phyloP scores from a whole-genome alignment of 441 rosid species.

The Euphorbia schlechtendalii region DNA sequence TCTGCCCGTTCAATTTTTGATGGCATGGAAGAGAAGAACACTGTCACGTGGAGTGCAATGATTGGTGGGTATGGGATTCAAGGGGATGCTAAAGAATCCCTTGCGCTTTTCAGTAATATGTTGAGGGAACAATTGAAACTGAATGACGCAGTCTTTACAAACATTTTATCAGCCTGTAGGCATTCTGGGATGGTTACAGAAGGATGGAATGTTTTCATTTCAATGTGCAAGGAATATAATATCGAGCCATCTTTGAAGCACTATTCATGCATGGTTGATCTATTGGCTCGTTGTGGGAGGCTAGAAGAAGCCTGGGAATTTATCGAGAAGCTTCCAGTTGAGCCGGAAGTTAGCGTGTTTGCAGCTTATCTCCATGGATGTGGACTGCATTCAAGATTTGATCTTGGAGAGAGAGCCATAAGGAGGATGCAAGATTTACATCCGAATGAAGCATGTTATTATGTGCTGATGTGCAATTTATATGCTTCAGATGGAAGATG shows the following conservation, averaged over 20 bases:
- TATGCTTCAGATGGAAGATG: slow-evolving; percentile 82
- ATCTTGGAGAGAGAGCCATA: slow-evolving; percentile 63
- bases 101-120: slow-evolving; percentile 42
- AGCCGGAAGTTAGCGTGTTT: slow-evolving; percentile 42
- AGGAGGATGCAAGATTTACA: slow-evolving; percentile 51
- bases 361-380: slow-evolving; percentile 81
- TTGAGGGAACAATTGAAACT: slow-evolving; percentile 40
- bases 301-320: slow-evolving; percentile 52
- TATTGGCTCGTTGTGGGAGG: slow-evolving; percentile 59
- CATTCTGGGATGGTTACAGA: slow-evolving; percentile 57
- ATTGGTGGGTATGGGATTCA: slow-evolving; percentile 61
- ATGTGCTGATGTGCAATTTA: slow-evolving; percentile 62
- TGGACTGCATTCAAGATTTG: slow-evolving; percentile 70
- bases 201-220: slow-evolving; percentile 40
- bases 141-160: slow-evolving; percentile 50
- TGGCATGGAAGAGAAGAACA: slow-evolving; percentile 41
- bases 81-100: slow-evolving; percentile 49
- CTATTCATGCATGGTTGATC: slow-evolving; percentile 63
- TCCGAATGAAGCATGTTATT: slow-evolving; percentile 69
- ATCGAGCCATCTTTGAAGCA: slow-evolving; percentile 52
- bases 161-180: slow-evolving; percentile 54
- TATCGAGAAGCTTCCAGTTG: slow-evolving; percentile 46
- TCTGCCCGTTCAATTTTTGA: slow-evolving; percentile 44
- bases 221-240: slow-evolving; percentile 38
- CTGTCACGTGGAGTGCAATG: slow-evolving; percentile 61